phyloP scores from a whole-genome alignment of 2,329 filamentous ascomycete genomes.

The Phialophora tarda region DNA sequence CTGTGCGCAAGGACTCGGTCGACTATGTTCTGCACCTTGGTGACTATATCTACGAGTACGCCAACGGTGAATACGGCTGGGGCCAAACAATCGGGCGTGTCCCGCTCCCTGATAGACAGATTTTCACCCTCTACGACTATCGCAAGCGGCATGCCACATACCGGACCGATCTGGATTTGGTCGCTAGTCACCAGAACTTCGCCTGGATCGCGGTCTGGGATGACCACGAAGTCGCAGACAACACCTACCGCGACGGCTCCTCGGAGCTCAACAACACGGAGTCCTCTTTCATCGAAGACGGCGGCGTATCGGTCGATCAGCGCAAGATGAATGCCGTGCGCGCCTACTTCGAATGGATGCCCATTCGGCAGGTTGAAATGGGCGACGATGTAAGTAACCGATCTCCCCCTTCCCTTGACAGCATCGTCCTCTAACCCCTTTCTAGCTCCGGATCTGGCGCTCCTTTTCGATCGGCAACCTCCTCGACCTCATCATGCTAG shows the following conservation, averaged over 20 bases:
- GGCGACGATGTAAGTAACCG: slow-evolving; percentile 61
- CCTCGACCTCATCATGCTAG: slow-evolving; percentile 71
- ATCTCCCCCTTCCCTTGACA: neutral
- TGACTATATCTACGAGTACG: slow-evolving; percentile 67
- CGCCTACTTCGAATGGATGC: slow-evolving; percentile 49
- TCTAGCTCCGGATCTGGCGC: slow-evolving; percentile 67
- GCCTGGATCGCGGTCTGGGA: slow-evolving; percentile 71
- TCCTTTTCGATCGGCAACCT: slow-evolving; percentile 69
- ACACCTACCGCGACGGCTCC: slow-evolving; percentile 68
- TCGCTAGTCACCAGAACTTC: slow-evolving; percentile 61
- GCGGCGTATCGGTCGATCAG: slow-evolving; percentile 70
- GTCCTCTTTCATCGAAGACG: slow-evolving; percentile 64
- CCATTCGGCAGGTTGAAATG: slow-evolving; percentile 65
- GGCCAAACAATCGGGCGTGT: slow-evolving; percentile 60
- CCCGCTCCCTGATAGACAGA: slow-evolving; percentile 59
- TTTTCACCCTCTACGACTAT: slow-evolving; percentile 57
- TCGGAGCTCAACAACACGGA: slow-evolving; percentile 69
- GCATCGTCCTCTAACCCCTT: slow-evolving; percentile 34
- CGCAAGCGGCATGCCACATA: slow-evolving; percentile 63
- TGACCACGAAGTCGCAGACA: slow-evolving; percentile 69
- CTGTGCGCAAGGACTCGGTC: slow-evolving; percentile 63
- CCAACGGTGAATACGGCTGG: slow-evolving; percentile 57
- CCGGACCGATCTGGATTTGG: slow-evolving; percentile 66
- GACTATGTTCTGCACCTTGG: slow-evolving; percentile 65
- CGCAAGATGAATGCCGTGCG: slow-evolving; percentile 75